A percentile compares a stretch with the other conserved stretches of the same genome.
phyloP scores from a whole-genome alignment of 768 basidiomycete species.

The Mrakia hoshinonis region DNA sequence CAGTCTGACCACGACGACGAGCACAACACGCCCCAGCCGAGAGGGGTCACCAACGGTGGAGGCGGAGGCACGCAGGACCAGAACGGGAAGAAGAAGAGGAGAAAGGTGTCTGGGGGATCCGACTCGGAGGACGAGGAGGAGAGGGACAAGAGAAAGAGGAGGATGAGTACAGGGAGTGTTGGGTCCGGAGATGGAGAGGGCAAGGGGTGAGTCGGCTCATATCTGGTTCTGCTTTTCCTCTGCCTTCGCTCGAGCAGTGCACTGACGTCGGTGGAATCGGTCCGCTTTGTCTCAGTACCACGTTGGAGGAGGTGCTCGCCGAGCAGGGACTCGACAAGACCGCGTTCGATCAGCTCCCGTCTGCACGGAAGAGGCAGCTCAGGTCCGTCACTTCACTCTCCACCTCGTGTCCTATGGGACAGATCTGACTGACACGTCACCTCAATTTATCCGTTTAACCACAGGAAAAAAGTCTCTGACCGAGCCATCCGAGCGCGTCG shows the following conservation, averaged over 20 bases:
- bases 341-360: constrained; percentile 23
- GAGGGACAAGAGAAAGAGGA: not conserved
- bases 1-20: not conserved
- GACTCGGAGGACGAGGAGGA: not conserved
- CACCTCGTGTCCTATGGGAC: not conserved
- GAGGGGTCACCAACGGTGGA: not conserved
- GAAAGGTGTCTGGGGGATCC: not conserved
- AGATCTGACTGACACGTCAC: not conserved
- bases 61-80: not conserved
- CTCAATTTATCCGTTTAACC: no score
- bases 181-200: not conserved
- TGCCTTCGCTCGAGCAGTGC: not conserved
- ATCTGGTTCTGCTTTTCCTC: not conserved
- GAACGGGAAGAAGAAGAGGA: not conserved
- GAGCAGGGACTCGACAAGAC: constrained; percentile 18
- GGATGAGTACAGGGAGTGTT: not conserved
- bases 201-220: not conserved
- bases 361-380: constrained; percentile 38
- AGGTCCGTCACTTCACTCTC: constrained; percentile 30
- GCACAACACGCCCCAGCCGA: not conserved
- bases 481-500: constrained; percentile 9
- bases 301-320: not conserved
- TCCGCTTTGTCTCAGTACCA: not conserved
- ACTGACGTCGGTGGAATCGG: not conserved
- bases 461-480: constrained; percentile 6